Evolutionary conservation across 192 early-diverging fungal genomes (phyloP), one percentile per base, ranked within the genome.

Genomic region (Linnemannia schmuckeri): DNA sequence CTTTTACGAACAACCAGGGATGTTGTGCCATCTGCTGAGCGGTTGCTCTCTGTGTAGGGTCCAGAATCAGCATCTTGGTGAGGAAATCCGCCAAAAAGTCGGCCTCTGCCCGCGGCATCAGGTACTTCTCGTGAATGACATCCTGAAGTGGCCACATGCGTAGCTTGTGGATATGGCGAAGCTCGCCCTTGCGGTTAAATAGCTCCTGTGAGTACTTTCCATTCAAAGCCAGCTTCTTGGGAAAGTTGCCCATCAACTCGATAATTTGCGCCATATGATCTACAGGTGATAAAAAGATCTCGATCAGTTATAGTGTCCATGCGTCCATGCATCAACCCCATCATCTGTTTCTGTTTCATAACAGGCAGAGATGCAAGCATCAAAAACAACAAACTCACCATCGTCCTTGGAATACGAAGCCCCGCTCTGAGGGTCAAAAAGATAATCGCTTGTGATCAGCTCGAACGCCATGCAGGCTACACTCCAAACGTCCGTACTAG

Each of bases 231-330:
- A 99, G 90, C 57, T 92, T 90, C 80, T 94, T 95, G 1, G 96
- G 95, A 89, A 98, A 96, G 27, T 92, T 92, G 41, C 97, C 98
- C 37, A 99, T 84, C 33, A 98, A 93, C 88, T 99, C 98, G n/a
- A 97, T 95, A 63, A 99, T 99, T 89, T 98, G 98, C 0, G 98
- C 98, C 74, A 99, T 91, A 83, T 99, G 98, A 88, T 99, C 98
- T 97, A 68, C n/a, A 52, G 20, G 30, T 49, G 47, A 47, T 35
- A 54, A 66, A 66, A 66, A 30, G 27, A 42, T 10, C 40, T 27
- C n/a, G 41, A 41, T 42, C 70, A 71, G 70, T 8, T 2, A 24
- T 24, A 41, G 69, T 6, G 33, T 38, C 17, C 38, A 6, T 71
- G 33, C 4, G 12, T 38, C 35, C 33, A 35, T 68, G 66, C 4